Evolutionary conservation across 306 rosid genomes (phyloP), one percentile per base, ranked within the genome.

Genomic region (Psophocarpus tetragonolobus): DNA sequence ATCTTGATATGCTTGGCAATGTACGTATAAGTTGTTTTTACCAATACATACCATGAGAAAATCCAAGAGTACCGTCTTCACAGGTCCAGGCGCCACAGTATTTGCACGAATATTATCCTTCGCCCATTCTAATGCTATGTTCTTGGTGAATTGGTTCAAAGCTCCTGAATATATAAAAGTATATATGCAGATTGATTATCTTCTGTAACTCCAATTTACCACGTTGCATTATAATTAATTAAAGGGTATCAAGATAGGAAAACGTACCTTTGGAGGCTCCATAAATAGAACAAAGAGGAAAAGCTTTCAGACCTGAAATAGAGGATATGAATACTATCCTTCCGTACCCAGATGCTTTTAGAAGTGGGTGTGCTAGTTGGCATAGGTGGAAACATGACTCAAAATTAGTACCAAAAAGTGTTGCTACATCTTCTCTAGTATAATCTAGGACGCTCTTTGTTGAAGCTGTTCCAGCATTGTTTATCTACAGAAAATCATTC

Each of bases 261-360:
- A 9, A 61, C 61, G 15, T 45, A 81, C 97, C 93, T 86, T 90
- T 93, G 41, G 93, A 81, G 20, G 92, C 86, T 8, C 83, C 87
- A 81, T 89, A 88, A 26, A 75, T 33, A 15, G 91, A 85, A 3
- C 33, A 1, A 20, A 6, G 6, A 23, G 95, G 91, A 0, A 81
- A 3, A 48, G 92, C 87, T 23, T 23, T 84, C 2, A 64, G 50
- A 35, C 85, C 71, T 0, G 33, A 4, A 38, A 77, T 13, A 0
- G 85, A 86, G 2, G 87, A 83, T 1, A 58, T 35, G 13, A 81
- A 80, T 0, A 86, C 80, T n/a, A 86, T 48, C 79, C 29, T 75
- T 1, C 87, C 90, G 0, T 48, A 30, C 57, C 71, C 81, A 14
- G 90, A 78, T 0, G 81, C 71, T 48, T 81, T 83, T 0, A 83